These are phyloP conservation scores for Stemphylium vesicarium DNA, from an alignment of 2,329 filamentous ascomycete species.

Conservation along the genomic window DNA sequence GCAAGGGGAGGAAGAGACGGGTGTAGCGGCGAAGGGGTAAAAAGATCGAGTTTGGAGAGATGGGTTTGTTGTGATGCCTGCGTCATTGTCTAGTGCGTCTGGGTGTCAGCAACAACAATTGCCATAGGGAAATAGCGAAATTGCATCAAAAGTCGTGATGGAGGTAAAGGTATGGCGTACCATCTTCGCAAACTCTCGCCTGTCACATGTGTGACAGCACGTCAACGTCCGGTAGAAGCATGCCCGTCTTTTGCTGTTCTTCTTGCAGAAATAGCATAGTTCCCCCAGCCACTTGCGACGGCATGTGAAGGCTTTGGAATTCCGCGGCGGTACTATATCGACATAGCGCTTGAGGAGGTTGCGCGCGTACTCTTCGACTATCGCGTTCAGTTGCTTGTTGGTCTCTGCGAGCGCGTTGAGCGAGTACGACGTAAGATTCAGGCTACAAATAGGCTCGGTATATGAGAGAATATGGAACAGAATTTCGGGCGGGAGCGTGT, in stretches of 20 bases:
- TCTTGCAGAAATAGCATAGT: constrained; percentile 38
- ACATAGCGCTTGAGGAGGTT: constrained; percentile 32
- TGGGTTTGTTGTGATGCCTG: constrained; percentile 24
- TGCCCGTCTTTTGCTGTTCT: constrained; percentile 30
- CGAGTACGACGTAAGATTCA: constrained; percentile 12
- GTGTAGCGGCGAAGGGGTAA: constrained; percentile 39
- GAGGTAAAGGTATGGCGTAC: constrained; percentile 6
- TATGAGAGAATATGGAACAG: constrained; percentile 38
- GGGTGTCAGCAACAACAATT: background rate
- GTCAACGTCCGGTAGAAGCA: constrained; percentile 30
- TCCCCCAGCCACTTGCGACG: constrained; percentile 35
- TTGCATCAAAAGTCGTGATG: background rate
- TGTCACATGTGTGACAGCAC: constrained; percentile 39
- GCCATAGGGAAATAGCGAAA: too few relatives aligned
- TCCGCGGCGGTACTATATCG: constrained; percentile 24
- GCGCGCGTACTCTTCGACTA: constrained; percentile 41
- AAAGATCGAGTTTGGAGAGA: constrained; percentile 43
- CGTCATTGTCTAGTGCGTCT: constrained; percentile 36
- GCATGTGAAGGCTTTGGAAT: constrained; percentile 20
- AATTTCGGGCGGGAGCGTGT: constrained; percentile 36
- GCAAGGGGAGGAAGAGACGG: constrained; percentile 30
- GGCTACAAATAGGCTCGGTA: constrained; percentile 16
- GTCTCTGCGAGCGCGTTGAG: constrained; percentile 35
- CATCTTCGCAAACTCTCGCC: constrained; percentile 34
- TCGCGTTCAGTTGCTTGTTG: constrained; percentile 28